Evolutionary conservation across 2,329 filamentous ascomycete species (phyloP), one percentile per base, ranked within the genome.

Genomic region (Pestalotiopsis sp.): DNA sequence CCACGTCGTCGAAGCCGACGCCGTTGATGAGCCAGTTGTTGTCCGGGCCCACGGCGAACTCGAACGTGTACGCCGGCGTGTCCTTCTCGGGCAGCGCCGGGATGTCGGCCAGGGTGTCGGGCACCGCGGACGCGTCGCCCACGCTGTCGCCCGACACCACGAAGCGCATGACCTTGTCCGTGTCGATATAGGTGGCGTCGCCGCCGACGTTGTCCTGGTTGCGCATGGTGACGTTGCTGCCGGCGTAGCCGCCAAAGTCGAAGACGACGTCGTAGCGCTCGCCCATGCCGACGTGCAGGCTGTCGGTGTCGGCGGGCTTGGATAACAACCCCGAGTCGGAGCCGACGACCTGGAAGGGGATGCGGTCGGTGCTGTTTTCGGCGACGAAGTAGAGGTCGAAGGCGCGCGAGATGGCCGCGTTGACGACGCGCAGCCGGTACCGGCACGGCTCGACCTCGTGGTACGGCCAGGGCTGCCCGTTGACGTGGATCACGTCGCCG

Each of bases 391-490:
- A 86, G 9, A 89, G 76, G 17, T 81, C 77, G 68, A 85, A 89
- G 17, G 82, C 81, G 61, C 84, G 76, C 31, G 81, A 84, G 65
- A 86, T 73, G n/a, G 84, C 81, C 12, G 83, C 82, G 75, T 89
- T 83, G 31, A 88, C 81, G 67, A 89, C 74, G 2, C 87, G 80
- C 72, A 90, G 84, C 23, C 87, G 85, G 76, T 90, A 90, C 75
- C 89, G 90, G 74, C 87, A 83, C 6, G 86, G 87, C 76, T 90
- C 85, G 4, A 89, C 87, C n/a, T 83, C 81, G 11, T 88, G 72
- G 71, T 82, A 89, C 2, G 88, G 88, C 87, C 87, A 90, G 2
- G 87, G 87, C 70, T 87, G 84, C 2, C 85, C 85, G 72, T 90
- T 89, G 67, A 89, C 87, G 59, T 89, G 83, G 65, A 89, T 87